Evolutionary conservation across 768 basidiomycete genomes (phyloP).

Genomic region (Russula olivacea): DNA sequence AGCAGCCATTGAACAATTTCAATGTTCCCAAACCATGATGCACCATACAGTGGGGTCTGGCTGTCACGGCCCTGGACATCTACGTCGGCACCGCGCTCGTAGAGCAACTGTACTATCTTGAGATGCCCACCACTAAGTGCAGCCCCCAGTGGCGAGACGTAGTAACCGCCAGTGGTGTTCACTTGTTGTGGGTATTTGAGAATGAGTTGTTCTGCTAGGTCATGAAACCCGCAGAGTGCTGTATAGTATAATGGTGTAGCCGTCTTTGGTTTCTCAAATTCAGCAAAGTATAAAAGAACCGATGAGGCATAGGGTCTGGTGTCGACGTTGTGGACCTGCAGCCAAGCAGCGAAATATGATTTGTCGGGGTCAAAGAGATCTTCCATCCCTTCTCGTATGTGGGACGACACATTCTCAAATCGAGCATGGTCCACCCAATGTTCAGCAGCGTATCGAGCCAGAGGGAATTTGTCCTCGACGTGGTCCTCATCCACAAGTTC

Average conservation of each 20-base stretch:
- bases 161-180: neutral
- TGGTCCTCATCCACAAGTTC: neutral
- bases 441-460: neutral
- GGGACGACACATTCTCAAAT: neutral
- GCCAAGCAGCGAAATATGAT: neutral
- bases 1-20: neutral
- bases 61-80: neutral
- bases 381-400: neutral
- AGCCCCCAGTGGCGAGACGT: neutral
- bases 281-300: accelerated
- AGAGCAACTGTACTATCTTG: neutral
- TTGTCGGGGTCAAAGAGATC: neutral
- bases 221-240: neutral
- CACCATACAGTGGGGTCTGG: neutral
- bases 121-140: neutral
- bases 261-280: neutral
- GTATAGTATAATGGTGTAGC: neutral
- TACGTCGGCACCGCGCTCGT: neutral
- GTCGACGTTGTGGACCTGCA: neutral
- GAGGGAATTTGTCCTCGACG: neutral
- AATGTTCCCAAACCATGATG: neutral
- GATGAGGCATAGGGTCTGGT: too few relatives aligned
- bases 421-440: neutral
- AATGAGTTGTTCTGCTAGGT: neutral
- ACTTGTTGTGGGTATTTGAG: neutral